Conservation (phyloP, 2,329 filamentous ascomycete species). For the Pseudogymnoascus sp. region DNA sequence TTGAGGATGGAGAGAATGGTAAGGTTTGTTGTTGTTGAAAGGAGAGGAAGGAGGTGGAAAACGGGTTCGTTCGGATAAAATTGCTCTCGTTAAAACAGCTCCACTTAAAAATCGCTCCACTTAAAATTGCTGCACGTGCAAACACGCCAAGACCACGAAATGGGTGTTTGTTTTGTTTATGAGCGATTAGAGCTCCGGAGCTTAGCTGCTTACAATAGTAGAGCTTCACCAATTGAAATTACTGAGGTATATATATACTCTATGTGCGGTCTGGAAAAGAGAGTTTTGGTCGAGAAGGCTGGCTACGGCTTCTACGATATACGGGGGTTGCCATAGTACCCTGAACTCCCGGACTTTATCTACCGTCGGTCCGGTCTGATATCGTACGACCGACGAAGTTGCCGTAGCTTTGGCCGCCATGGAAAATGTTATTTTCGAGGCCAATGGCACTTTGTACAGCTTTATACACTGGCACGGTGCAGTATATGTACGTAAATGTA, state of each 20-base stretch:
- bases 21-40: conserved; percentile 9
- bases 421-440: neutral
- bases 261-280: neutral
- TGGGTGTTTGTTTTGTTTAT: conserved; percentile 1
- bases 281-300: neutral
- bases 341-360: conserved; percentile 2
- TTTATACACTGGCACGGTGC: neutral
- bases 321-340: conserved; percentile 7
- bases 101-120: conserved; percentile 2
- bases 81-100: conserved; percentile 9
- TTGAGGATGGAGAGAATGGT: conserved; percentile 1
- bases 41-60: conserved; percentile 11
- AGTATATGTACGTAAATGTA: neutral
- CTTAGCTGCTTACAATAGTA: neutral
- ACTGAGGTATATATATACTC: neutral
- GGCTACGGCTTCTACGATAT: neutral
- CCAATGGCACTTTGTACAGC: conserved; percentile 3
- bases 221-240: neutral
- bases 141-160: neutral
- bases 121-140: conserved; percentile 9
- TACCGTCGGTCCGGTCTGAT: conserved; percentile 8
- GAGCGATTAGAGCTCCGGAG: neutral
- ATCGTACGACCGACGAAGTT: conserved; percentile 9
- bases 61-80: conserved; percentile 9
- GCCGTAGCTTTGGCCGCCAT: neutral